These are phyloP conservation scores for Dichotomopilus funicola DNA, from an alignment of 2,329 filamentous ascomycete genomes.

Conservation along the genomic window DNA sequence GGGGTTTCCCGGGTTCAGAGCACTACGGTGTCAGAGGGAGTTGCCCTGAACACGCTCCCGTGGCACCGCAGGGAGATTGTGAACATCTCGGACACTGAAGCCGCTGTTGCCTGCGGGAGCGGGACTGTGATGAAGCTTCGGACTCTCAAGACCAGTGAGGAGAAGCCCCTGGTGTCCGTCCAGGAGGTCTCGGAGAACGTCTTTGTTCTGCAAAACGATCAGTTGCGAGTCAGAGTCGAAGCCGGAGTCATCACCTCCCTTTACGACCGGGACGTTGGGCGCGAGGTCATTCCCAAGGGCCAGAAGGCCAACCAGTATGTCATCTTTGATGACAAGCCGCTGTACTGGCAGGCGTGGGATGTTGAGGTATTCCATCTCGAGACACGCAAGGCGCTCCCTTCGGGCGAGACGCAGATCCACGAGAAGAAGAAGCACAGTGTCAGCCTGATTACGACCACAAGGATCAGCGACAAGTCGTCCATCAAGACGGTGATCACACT, in stretches of 20 bases:
- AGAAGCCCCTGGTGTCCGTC: conserved; percentile 46
- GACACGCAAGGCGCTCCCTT: conserved; percentile 68
- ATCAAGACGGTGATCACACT: conserved; percentile 82
- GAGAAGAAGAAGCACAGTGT: conserved; percentile 70
- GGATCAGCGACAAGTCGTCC: conserved; percentile 81
- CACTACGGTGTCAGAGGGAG: conserved; percentile 40
- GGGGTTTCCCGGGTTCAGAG: conserved; percentile 48
- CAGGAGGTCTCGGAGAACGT: conserved; percentile 49
- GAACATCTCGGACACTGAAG: conserved; percentile 48
- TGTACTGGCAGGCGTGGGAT: conserved; percentile 98
- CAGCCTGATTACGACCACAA: conserved; percentile 75
- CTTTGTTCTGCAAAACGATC: conserved; percentile 73
- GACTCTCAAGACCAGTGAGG: conserved; percentile 39
- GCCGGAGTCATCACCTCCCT: conserved; percentile 77
- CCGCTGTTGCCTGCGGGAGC: conserved; percentile 50
- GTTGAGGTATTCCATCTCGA: conserved; percentile 94
- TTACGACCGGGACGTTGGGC: conserved; percentile 63
- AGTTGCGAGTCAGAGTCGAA: conserved; percentile 66
- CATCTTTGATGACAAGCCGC: conserved; percentile 92
- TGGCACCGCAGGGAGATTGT: conserved; percentile 77
- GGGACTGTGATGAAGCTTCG: conserved; percentile 48
- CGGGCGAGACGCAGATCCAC: conserved; percentile 61
- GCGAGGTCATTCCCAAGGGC: conserved; percentile 69
- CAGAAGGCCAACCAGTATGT: conserved; percentile 85
- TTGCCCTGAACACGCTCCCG: conserved; percentile 77